Base-by-base conservation (phyloP, 441 rosid genomes). In the Croton laevigatus region DNA sequence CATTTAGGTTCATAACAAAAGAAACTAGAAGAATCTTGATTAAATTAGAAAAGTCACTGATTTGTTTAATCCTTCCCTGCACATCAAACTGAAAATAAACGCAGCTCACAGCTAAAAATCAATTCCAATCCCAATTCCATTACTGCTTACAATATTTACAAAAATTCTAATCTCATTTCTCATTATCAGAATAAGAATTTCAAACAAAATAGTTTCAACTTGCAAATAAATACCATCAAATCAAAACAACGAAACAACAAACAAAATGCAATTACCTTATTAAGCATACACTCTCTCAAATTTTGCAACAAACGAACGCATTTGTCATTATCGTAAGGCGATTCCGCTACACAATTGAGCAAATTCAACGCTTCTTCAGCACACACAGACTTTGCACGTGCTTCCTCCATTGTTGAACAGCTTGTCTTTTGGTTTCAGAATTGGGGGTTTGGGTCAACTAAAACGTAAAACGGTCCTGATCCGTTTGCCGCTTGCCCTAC, bases 291-390 rank as follows among this genome's bases (percentile, higher is more conserved):
- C 17, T 81, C 84, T 54, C 97, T 80, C 68, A 91, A 71, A 8
- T 83, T 77, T 22, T 77, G 78, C 81, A 91, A 71, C 64, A 85
- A 84, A 53, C 71, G 77, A 69, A 73, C 62, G 73, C 94, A 89
- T 79, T 81, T 89, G 19, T 83, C 88, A 60, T 82, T 85, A 63
- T 91, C 89, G 76, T 80, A 89, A 59, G 88, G 82, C 51, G 83
- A 80, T 37, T 80, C 86, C 1, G 91, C 68, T 42, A 85, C 96
- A 84, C 97, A 91, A 71, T 91, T 91, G 59, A 91, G 89, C 65
- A 91, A 85, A 78, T 83, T 75, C 66, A 89, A 73, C 52, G 97
- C 89, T 68, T 88, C 89, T 67, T 84, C 69, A 0, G 84, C 85
- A 66, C 97, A 91, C 53, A 84, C 83, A 0, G 93, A 78, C 72